Conservation (phyloP, 192 early-diverging fungal species). For the Linnemannia schmuckeri region DNA sequence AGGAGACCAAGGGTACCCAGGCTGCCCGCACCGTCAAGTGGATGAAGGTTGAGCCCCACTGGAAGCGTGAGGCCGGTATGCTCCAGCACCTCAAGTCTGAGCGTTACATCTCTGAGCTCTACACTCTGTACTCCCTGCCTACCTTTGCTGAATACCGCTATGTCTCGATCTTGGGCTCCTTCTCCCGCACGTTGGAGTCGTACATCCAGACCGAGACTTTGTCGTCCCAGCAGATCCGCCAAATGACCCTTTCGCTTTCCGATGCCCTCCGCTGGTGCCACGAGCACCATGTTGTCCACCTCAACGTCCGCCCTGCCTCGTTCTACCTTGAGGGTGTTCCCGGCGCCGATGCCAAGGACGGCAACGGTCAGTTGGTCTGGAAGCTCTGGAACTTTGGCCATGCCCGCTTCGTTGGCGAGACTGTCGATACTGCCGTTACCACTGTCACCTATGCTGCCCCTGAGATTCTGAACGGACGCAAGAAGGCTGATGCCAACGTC, state of each 20-base stretch:
- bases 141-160: conserved; percentile 55
- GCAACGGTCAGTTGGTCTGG: conserved; percentile 46
- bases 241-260: conserved; percentile 44
- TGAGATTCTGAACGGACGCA: conserved; percentile 54
- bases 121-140: conserved; percentile 52
- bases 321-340: conserved; percentile 54
- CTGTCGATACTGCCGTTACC: conserved; percentile 49
- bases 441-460: conserved; percentile 56
- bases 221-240: conserved; percentile 36
- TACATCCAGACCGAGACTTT: conserved; percentile 43
- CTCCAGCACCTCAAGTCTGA: conserved; percentile 56
- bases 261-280: conserved; percentile 58
- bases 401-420: conserved; percentile 54
- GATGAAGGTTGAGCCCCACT: conserved; percentile 58
- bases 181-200: conserved; percentile 47
- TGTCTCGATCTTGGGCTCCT: conserved; percentile 47
- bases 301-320: conserved; percentile 53
- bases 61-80: conserved; percentile 59
- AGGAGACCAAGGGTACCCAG: conserved; percentile 42
- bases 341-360: conserved; percentile 26
- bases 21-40: conserved; percentile 52
- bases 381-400: conserved; percentile 60
- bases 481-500: conserved; percentile 42
- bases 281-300: conserved; percentile 56
- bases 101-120: conserved; percentile 48